These are phyloP conservation scores for Fraxinus dipetala DNA, from an alignment of 305 asterid genomes.

Conservation along the genomic window DNA sequence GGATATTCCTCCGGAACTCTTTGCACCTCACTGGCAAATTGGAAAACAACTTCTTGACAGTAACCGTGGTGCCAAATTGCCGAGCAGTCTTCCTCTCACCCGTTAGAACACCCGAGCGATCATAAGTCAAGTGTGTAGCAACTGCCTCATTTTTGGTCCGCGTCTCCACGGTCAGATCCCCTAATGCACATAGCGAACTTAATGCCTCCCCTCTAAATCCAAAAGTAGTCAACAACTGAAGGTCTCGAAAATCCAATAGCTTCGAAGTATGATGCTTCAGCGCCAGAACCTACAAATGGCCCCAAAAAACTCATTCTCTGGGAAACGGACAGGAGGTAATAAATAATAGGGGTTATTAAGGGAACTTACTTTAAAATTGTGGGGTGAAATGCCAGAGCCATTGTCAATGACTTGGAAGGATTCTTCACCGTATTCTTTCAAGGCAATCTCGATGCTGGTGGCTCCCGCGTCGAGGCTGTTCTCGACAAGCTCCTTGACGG, in stretches of 20 bases:
- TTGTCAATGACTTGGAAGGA: constrained; percentile 90
- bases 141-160: constrained; percentile 72
- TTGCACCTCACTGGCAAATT: constrained; percentile 90
- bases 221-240: constrained; percentile 72
- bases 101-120: constrained; percentile 58
- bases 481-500: constrained; percentile 96
- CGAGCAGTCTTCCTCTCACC: constrained; percentile 86
- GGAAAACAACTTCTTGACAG: constrained; percentile 85
- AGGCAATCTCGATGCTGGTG: constrained; percentile 70
- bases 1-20: constrained; percentile 75
- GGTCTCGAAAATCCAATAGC: constrained; percentile 79
- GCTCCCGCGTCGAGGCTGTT: constrained; percentile 98
- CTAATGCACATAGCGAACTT: constrained; percentile 83
- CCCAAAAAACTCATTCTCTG: constrained; percentile 1
- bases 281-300: constrained; percentile 59
- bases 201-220: constrained; percentile 99
- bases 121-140: constrained; percentile 82
- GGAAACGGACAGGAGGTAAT: background rate
- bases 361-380: constrained; percentile 59
- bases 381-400: constrained; percentile 81
- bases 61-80: constrained; percentile 88
- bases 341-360: background rate
- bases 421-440: constrained; percentile 75
- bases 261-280: constrained; percentile 92
- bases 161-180: constrained; percentile 86